Conservation (phyloP, 257 asterid genomes). For the Penstemon newberryi region DNA sequence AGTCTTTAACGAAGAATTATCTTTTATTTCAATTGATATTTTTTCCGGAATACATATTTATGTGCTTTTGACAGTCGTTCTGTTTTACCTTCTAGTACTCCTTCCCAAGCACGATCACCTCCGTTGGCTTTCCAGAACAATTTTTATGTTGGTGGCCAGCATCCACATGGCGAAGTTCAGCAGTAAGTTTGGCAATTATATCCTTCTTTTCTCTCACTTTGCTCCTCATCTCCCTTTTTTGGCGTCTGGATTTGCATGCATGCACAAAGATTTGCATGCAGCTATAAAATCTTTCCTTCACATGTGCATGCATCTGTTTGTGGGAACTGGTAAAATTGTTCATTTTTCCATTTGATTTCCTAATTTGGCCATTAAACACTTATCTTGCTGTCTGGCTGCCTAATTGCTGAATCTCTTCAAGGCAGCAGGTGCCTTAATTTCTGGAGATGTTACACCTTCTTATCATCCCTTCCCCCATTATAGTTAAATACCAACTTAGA, state of each 20-base stretch:
- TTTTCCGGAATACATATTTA: conserved; percentile 20
- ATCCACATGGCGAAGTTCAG: conserved; percentile 42
- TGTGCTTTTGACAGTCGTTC: conserved; percentile 37
- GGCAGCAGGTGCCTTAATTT: background rate
- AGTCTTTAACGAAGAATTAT: background rate
- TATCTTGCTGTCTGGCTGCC: conserved; percentile 1
- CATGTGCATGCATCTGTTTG: background rate
- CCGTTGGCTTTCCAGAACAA: conserved; percentile 45
- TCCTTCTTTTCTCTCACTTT: background rate
- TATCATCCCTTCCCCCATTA: background rate
- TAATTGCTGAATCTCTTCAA: conserved; percentile 12
- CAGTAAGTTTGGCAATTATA: conserved; percentile 45
- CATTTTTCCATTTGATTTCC: conserved; percentile 2
- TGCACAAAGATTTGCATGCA: background rate
- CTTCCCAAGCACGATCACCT: conserved; percentile 44
- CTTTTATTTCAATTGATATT: background rate
- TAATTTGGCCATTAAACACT: conserved; percentile 12
- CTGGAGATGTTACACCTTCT: conserved; percentile 8
- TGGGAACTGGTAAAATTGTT: background rate
- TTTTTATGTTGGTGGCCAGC: conserved; percentile 36
- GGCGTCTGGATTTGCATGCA: background rate
- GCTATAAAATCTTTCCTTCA: background rate
- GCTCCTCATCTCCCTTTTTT: background rate
- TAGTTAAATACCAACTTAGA: background rate
- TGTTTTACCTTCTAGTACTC: conserved; percentile 37